Conservation (phyloP, 140 eudicot genomes). For the Bidens hawaiensis region DNA sequence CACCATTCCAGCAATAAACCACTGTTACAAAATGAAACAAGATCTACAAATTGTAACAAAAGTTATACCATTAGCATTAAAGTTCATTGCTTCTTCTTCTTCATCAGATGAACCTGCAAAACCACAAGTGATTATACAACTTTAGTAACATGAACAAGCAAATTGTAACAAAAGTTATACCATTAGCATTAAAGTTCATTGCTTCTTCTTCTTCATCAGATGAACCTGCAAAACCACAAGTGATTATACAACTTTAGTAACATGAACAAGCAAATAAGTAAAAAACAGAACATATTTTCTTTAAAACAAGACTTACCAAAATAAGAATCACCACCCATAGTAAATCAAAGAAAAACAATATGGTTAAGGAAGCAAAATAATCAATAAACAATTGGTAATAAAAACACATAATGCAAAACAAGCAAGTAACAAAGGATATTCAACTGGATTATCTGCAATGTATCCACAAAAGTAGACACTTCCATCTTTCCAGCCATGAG, state of each 20-base stretch:
- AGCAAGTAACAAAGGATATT: slow-evolving; percentile 5
- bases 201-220: slow-evolving; percentile 26
- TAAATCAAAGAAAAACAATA: background rate
- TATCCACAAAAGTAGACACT: slow-evolving; percentile 63
- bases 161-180: background rate
- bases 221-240: background rate
- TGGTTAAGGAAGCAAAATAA: slow-evolving; percentile 1
- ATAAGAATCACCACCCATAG: slow-evolving; percentile 11
- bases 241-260: background rate
- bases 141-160: background rate
- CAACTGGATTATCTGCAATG: slow-evolving; percentile 40
- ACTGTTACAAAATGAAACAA: no score
- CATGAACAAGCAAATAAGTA: background rate
- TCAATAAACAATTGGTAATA: background rate
- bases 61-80: slow-evolving; percentile 13
- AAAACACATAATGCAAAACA: background rate
- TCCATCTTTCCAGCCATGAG: slow-evolving; percentile 70
- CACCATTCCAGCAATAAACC: background rate
- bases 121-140: background rate
- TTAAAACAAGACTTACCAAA: background rate
- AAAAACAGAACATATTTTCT: background rate
- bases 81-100: slow-evolving; percentile 19
- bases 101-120: background rate
- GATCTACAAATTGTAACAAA: no score
- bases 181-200: slow-evolving; percentile 17